A percentile compares a stretch with the other conserved stretches of the same genome.
Conservation (phyloP, 768 basidiomycete species). For the Lactifluus pinguis region DNA sequence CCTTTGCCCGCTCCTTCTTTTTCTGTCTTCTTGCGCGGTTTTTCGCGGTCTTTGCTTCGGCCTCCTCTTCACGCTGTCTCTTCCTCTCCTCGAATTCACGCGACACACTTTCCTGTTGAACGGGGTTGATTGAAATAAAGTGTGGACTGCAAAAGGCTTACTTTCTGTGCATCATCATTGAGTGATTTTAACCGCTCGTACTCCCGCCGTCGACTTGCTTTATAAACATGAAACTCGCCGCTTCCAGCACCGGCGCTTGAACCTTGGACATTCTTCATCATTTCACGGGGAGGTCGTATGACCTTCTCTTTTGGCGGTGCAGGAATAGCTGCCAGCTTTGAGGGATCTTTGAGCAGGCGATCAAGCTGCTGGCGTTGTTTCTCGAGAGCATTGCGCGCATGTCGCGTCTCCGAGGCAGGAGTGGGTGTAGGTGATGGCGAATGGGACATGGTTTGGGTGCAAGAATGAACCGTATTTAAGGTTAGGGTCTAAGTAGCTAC, state of each 20-base stretch:
- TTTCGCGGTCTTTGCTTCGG: constrained; percentile 88
- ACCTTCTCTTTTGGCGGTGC: constrained; percentile 74
- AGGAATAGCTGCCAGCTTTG: constrained; percentile 73
- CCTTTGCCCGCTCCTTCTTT: constrained; percentile 70
- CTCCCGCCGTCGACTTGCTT: constrained; percentile 86
- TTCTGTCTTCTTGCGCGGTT: constrained; percentile 92
- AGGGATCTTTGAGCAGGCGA: constrained; percentile 82
- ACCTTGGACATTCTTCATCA: constrained; percentile 99
- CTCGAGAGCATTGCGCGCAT: constrained; percentile 45
- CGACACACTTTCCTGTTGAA: constrained; percentile 54
- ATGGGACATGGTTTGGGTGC: constrained; percentile 15
- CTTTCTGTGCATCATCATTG: constrained; percentile 74
- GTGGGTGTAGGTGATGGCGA: constrained; percentile 25
- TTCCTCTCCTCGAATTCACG: constrained; percentile 71
- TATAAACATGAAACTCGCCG: constrained; percentile 98
- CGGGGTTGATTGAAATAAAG: neutral
- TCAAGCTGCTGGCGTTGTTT: constrained; percentile 63
- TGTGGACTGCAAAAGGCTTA: constrained; percentile 28
- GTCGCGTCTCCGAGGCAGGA: constrained; percentile 25
- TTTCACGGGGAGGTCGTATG: constrained; percentile 75
- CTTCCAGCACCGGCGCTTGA: constrained; percentile 96
- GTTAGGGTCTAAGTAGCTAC: constrained; percentile 7
- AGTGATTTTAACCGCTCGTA: constrained; percentile 90
- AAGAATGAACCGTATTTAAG: neutral
- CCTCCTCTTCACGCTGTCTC: constrained; percentile 55